phyloP scores from a whole-genome alignment of 1,284 basidiomycete genomes.

The Rhodotorula sp. region DNA sequence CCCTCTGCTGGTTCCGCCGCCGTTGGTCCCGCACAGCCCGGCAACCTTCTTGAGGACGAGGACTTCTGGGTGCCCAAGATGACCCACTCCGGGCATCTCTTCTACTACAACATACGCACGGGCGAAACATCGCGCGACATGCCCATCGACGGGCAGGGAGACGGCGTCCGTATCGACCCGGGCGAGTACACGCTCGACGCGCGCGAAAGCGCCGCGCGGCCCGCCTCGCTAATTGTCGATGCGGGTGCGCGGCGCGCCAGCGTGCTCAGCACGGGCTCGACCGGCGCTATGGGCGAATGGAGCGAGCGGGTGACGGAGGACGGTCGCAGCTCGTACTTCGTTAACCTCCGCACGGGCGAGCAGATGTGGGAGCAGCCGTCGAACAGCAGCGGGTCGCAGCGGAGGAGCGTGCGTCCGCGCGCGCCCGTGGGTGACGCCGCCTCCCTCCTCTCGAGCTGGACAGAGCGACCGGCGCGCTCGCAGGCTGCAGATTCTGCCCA shows the following conservation, averaged over 20 bases:
- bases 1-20: background rate
- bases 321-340: slow-evolving; percentile 76
- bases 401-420: background rate
- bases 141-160: slow-evolving; percentile 55
- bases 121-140: slow-evolving; percentile 82
- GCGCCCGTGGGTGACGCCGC: slow-evolving; percentile 13
- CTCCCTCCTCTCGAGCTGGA: slow-evolving; percentile 26
- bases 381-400: background rate
- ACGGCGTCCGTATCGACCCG: slow-evolving; percentile 27
- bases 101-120: slow-evolving; percentile 88
- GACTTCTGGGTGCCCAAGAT: slow-evolving; percentile 47
- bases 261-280: slow-evolving; percentile 50
- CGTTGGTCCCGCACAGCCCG: slow-evolving; percentile 12
- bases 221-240: background rate
- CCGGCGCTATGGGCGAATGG: slow-evolving; percentile 62
- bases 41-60: slow-evolving; percentile 34
- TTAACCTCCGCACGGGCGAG: slow-evolving; percentile 70
- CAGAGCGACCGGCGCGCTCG: slow-evolving; percentile 8
- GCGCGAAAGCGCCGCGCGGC: background rate
- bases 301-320: slow-evolving; percentile 75
- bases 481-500: background rate
- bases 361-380: slow-evolving; percentile 60
- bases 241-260: slow-evolving; percentile 55
- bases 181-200: slow-evolving; percentile 25
- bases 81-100: slow-evolving; percentile 63